These are phyloP conservation scores for Capsella bursapastoris DNA, from an alignment of 345 rosid species.

Conservation along the genomic window DNA sequence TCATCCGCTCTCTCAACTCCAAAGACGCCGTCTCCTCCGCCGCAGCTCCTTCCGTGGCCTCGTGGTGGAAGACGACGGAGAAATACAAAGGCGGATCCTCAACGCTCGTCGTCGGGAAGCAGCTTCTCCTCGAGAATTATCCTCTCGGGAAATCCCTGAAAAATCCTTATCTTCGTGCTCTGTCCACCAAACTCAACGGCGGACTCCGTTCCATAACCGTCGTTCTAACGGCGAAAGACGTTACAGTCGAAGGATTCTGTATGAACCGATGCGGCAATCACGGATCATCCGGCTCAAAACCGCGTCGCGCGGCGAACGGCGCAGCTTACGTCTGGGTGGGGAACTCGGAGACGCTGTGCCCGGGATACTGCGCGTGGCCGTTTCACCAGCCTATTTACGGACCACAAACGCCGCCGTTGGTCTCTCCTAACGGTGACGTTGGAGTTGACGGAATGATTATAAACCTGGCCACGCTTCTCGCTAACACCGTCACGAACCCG, in stretches of 20 bases:
- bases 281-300: slow-evolving; percentile 44
- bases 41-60: slow-evolving; percentile 41
- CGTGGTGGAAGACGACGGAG: slow-evolving; percentile 52
- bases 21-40: slow-evolving; percentile 1
- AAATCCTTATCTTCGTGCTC: slow-evolving; percentile 42
- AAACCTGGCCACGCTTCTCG: slow-evolving; percentile 75
- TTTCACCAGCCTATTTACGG: slow-evolving; percentile 86
- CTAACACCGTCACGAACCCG: slow-evolving; percentile 82
- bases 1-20: slow-evolving; percentile 41
- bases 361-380: slow-evolving; percentile 93
- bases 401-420: slow-evolving; percentile 71
- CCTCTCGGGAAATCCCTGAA: slow-evolving; percentile 59
- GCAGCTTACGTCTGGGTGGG: slow-evolving; percentile 78
- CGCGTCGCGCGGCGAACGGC: slow-evolving; percentile 40
- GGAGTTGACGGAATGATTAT: slow-evolving; percentile 92
- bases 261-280: slow-evolving; percentile 78
- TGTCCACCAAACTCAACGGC: slow-evolving; percentile 49
- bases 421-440: slow-evolving; percentile 83
- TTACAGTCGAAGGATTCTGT: slow-evolving; percentile 75
- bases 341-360: slow-evolving; percentile 70
- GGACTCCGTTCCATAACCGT: slow-evolving; percentile 51
- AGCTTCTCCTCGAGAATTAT: slow-evolving; percentile 56
- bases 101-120: slow-evolving; percentile 53
- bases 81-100: slow-evolving; percentile 44
- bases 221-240: slow-evolving; percentile 71